Base-by-base conservation (phyloP, 2,329 filamentous ascomycete genomes). In the Ophiostoma montium region DNA sequence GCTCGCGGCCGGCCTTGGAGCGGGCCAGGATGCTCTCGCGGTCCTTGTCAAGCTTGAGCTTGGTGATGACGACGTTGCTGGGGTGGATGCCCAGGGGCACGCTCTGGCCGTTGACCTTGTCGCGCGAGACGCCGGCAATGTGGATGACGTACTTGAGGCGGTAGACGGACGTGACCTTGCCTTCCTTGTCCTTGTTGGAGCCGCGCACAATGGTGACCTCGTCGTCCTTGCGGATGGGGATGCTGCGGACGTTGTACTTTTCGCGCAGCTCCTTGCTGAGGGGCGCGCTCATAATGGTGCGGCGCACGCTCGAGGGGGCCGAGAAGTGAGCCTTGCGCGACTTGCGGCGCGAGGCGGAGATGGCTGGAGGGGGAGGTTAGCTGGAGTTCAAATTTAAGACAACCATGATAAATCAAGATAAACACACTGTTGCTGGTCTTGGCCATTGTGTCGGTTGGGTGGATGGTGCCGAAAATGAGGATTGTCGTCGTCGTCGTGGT, bases 1-100 rank as follows among this genome's bases (percentile, higher is more conserved):
- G 75, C 74, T 90, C 86, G 57, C 85, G 82, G 65, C 86, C 86
- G 60, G 74, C 70, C 72, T 82, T 82, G 75, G 85, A 87, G 72
- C 86, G 81, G 74, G 86, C 85, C 62, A 94, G 76, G 66, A 92
- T 92, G 68, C 73, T 75, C 78, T 92, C 86, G 61, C 86, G 84
- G 74, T 94, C 86, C 82, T 92, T 90, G 79, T 92, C 86, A 65
- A 95, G 78, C 85, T 96, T 95, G 70, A 96, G 80, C 82, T 95
- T 95, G 75, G 84, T 95, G 77, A 98, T 85, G 75, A 95, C 83
- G 61, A 95, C 87, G 74, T 96, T 96, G 74, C 85, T 94, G 65
- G 92, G 84, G 74, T 90, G 85, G 72, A 98, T 82, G 70, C 87
- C 87, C 67, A 96, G 78, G 57, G 90, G 90, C 51, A 96, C 89